These are phyloP conservation scores for Ceratobasidium sp. DNA, from an alignment of 1,284 basidiomycete genomes.

Conservation along the genomic window DNA sequence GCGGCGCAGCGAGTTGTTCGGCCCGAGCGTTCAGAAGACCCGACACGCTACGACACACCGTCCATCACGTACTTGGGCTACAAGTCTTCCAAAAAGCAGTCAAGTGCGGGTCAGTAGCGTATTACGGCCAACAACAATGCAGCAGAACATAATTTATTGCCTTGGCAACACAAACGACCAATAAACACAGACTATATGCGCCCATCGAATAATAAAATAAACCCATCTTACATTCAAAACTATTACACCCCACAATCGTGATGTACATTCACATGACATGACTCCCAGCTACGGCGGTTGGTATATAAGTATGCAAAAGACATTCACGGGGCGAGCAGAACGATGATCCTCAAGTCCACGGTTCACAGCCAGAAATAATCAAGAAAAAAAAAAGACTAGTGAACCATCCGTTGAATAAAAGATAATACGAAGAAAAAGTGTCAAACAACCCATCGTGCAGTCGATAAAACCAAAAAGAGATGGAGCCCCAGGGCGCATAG, in stretches of 20 bases:
- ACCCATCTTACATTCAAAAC: not conserved
- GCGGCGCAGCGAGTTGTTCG: no score
- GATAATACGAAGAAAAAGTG: not conserved
- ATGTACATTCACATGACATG: not conserved
- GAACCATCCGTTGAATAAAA: not conserved
- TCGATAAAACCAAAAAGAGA: no score
- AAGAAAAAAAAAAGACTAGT: not conserved
- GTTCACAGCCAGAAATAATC: not conserved
- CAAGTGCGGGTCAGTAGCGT: no score
- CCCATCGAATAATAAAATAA: not conserved
- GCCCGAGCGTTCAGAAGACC: no score
- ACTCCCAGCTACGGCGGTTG: no score
- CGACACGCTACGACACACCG: no score
- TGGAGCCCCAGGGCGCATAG: no score
- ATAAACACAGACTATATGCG: not conserved
- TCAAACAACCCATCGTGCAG: not conserved
- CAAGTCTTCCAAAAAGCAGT: no score
- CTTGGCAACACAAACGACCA: not conserved
- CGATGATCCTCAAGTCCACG: not conserved
- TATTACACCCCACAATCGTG: slow-evolving; percentile 3
- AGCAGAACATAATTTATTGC: no score
- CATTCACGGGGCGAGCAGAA: not conserved
- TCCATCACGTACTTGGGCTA: no score
- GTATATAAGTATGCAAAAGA: slow-evolving; percentile 9
- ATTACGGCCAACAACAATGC: no score